These are phyloP conservation scores for Trichomonascaceae sp. DNA, from an alignment of 1,139 yeast genomes.

Conservation along the genomic window DNA sequence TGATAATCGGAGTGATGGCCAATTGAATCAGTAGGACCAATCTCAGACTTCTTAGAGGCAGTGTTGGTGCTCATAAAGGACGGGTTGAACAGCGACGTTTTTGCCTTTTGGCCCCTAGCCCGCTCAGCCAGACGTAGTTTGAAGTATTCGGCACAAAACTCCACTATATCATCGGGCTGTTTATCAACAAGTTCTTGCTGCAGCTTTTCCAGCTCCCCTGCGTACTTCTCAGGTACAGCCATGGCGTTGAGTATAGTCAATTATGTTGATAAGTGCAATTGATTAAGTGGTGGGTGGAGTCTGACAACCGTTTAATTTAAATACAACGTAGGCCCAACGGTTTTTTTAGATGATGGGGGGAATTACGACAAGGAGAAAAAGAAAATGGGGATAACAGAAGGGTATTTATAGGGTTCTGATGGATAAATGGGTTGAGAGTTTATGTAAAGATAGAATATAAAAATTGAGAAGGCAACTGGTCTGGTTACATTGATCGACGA, in stretches of 20 bases:
- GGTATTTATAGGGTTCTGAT: background rate
- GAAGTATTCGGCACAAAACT: conserved; percentile 71
- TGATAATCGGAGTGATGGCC: background rate
- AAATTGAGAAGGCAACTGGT: too few species aligned
- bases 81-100: background rate
- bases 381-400: background rate
- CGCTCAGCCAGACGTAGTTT: conserved; percentile 50
- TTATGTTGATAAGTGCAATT: background rate
- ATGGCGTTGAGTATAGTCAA: conserved; percentile 15
- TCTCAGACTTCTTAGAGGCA: background rate
- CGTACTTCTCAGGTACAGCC: conserved; percentile 37
- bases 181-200: conserved; percentile 56
- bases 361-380: background rate
- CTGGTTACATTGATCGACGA: too few species aligned
- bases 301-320: background rate
- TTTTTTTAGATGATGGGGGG: background rate
- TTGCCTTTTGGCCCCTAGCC: conserved; percentile 1
- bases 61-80: background rate
- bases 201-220: conserved; percentile 54
- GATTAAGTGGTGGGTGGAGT: background rate
- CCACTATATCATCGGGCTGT: conserved; percentile 63
- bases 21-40: background rate
- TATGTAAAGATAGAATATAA: background rate
- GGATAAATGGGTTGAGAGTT: background rate
- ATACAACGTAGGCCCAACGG: background rate